phyloP scores from a whole-genome alignment of 441 rosid species.

The Aquilaria agallochum region DNA sequence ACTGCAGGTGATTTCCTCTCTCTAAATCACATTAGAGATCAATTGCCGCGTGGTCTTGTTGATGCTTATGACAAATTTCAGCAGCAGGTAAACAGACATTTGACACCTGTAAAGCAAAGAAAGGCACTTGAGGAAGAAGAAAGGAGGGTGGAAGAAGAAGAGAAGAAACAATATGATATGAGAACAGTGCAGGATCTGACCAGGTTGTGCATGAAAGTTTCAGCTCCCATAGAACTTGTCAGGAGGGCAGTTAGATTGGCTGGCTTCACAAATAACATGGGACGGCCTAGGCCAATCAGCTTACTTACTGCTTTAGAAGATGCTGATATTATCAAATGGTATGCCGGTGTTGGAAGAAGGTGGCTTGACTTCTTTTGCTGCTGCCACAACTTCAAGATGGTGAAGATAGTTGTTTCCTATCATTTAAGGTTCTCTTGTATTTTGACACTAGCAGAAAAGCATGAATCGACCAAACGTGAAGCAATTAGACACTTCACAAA shows the following conservation, averaged over 20 bases:
- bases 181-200: conserved; percentile 71
- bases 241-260: conserved; percentile 76
- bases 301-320: conserved; percentile 68
- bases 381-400: conserved; percentile 82
- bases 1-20: conserved; percentile 75
- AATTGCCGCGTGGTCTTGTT: conserved; percentile 62
- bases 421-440: conserved; percentile 90
- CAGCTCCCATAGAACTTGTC: conserved; percentile 73
- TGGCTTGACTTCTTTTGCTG: conserved; percentile 94
- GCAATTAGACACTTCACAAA: conserved; percentile 75
- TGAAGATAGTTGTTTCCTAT: conserved; percentile 72
- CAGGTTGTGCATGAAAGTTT: conserved; percentile 67
- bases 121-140: conserved; percentile 62
- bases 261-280: conserved; percentile 85
- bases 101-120: conserved; percentile 53
- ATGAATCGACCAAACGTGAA: conserved; percentile 81
- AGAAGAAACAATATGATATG: conserved; percentile 58
- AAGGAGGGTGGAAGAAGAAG: conserved; percentile 54
- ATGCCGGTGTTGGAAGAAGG: conserved; percentile 79
- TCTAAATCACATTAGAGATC: conserved; percentile 69
- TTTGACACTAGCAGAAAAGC: conserved; percentile 84
- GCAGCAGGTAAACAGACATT: conserved; percentile 67
- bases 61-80: conserved; percentile 78
- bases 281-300: conserved; percentile 83
- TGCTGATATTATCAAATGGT: conserved; percentile 89